phyloP scores from a whole-genome alignment of 2,329 filamentous ascomycete genomes.

The Fusarium buxicola region DNA sequence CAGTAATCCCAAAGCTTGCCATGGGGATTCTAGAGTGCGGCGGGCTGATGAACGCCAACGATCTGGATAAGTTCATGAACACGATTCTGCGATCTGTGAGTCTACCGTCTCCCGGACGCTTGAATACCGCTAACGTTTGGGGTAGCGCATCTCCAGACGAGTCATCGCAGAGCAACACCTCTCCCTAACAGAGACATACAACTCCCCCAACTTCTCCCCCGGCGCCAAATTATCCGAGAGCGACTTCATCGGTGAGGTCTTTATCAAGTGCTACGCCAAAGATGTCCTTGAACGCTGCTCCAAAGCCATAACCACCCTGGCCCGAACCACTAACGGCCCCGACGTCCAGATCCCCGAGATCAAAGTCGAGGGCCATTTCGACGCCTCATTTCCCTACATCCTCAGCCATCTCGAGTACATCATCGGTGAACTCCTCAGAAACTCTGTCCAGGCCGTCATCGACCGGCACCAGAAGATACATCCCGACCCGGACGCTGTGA shows the following conservation, averaged over 20 bases:
- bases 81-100: slow-evolving; percentile 87
- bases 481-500: slow-evolving; percentile 42
- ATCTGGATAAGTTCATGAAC: slow-evolving; percentile 95
- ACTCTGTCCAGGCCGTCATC: slow-evolving; percentile 92
- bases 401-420: slow-evolving; percentile 97
- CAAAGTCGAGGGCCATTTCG: slow-evolving; percentile 83
- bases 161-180: slow-evolving; percentile 99
- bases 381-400: slow-evolving; percentile 96
- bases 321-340: slow-evolving; percentile 78
- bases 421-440: slow-evolving; percentile 91
- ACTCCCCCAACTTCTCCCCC: slow-evolving; percentile 89
- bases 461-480: slow-evolving; percentile 70
- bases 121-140: slow-evolving; percentile 10
- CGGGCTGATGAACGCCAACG: slow-evolving; percentile 80
- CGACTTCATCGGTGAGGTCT: slow-evolving; percentile 95
- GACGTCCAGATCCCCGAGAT: slow-evolving; percentile 82
- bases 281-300: slow-evolving; percentile 90
- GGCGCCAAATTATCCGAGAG: slow-evolving; percentile 77
- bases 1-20: slow-evolving; percentile 92
- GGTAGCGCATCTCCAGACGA: slow-evolving; percentile 87
- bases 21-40: slow-evolving; percentile 95
- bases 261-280: slow-evolving; percentile 89
- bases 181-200: slow-evolving; percentile 92
- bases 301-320: slow-evolving; percentile 78
- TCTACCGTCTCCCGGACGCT: slow-evolving; percentile 6